Percentiles rank a stretch among this genome's conserved stretches.
These are phyloP conservation scores for Fusarium euwallaceae DNA, from an alignment of 2,329 filamentous ascomycete species.

Conservation along the genomic window DNA sequence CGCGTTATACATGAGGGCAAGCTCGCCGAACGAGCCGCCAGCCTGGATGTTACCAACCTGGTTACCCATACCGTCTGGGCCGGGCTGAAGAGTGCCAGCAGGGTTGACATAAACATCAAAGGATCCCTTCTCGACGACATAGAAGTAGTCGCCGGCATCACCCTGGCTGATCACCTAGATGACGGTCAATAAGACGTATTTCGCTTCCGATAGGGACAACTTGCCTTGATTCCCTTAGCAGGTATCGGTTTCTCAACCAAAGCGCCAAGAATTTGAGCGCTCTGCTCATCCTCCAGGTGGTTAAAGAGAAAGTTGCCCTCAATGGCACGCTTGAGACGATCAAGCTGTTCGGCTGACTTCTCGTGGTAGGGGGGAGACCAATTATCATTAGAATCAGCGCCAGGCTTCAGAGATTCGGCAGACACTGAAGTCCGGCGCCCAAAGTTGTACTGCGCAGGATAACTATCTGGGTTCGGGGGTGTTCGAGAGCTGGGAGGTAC, in stretches of 20 bases:
- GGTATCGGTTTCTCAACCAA: conserved; percentile 96
- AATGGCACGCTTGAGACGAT: conserved; percentile 84
- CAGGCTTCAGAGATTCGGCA: conserved; percentile 94
- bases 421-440: conserved; percentile 95
- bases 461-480: conserved; percentile 73
- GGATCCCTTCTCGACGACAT: conserved; percentile 90
- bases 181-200: conserved; percentile 39
- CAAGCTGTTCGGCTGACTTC: conserved; percentile 85
- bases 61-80: conserved; percentile 83
- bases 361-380: conserved; percentile 90
- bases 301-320: conserved; percentile 93
- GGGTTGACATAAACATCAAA: conserved; percentile 94
- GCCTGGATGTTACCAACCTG: conserved; percentile 86
- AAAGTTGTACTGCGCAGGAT: conserved; percentile 95
- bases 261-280: conserved; percentile 86
- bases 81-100: conserved; percentile 81
- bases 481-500: conserved; percentile 61
- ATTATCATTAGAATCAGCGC: conserved; percentile 84
- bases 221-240: conserved; percentile 82
- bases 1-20: conserved; percentile 98
- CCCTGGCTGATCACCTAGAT: conserved; percentile 91
- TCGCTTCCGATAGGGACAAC: background rate
- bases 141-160: conserved; percentile 97
- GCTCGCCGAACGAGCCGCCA: conserved; percentile 94
- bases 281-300: conserved; percentile 94